A percentile compares a stretch with the other conserved stretches of the same genome.
Conservation (phyloP, 345 rosid species). For the Linum lewisii region DNA sequence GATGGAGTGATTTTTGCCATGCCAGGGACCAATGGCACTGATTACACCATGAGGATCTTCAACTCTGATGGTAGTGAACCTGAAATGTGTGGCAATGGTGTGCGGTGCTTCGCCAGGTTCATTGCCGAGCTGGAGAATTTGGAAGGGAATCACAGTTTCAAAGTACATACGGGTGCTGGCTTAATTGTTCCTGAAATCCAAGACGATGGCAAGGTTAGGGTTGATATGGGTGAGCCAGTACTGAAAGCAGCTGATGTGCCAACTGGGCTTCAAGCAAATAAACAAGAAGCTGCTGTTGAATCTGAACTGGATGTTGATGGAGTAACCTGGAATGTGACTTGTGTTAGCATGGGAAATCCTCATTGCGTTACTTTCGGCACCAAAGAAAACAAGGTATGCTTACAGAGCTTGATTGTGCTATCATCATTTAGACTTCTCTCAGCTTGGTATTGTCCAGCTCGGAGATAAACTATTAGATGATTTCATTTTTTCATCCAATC, state of each 20-base stretch:
- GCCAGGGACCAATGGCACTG: constrained; percentile 80
- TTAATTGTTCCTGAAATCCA: constrained; percentile 84
- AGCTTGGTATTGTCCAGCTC: no score
- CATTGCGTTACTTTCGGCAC: constrained; percentile 79
- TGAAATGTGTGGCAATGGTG: constrained; percentile 98
- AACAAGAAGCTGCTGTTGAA: constrained; percentile 50
- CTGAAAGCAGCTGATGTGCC: constrained; percentile 82
- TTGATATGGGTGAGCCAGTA: constrained; percentile 89
- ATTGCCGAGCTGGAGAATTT: constrained; percentile 71
- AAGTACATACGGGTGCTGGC: constrained; percentile 89
- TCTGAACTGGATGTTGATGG: constrained; percentile 68
- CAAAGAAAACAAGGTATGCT: constrained; percentile 50
- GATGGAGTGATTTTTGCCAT: constrained; percentile 94
- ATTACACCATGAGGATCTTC: constrained; percentile 83
- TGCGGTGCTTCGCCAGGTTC: constrained; percentile 89
- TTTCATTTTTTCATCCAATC: no score
- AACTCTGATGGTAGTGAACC: constrained; percentile 97
- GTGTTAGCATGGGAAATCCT: constrained; percentile 99
- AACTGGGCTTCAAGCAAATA: constrained; percentile 55
- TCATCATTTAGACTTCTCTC: neutral
- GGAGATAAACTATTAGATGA: neutral
- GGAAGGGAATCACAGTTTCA: constrained; percentile 62
- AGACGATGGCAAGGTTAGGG: constrained; percentile 82
- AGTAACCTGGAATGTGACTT: constrained; percentile 80
- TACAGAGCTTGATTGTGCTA: neutral